Base-by-base conservation (phyloP, 2,329 filamentous ascomycete genomes). In the Colletotrichum brevisporum region DNA sequence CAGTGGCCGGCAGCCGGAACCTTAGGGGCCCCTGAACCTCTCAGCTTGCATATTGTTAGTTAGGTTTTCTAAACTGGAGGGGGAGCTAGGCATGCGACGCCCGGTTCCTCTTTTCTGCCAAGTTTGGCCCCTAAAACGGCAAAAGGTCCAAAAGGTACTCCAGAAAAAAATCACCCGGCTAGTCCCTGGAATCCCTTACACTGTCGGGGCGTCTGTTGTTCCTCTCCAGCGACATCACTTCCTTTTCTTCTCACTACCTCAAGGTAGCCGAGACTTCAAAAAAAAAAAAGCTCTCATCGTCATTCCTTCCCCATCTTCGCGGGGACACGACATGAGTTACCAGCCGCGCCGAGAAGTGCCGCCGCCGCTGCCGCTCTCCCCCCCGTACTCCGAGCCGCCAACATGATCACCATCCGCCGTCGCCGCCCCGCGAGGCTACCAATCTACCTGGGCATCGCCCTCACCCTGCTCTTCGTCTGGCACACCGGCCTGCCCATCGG, bases 331-430 rank as follows among this genome's bases (percentile, higher is more conserved):
- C 54, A 71, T 69, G 68, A 58, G 26, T 56, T 43, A 45, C 60
- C 39, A 60, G 50, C 56, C 69, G 54, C 47, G 41, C 52, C 65
- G 53, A 66, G 70, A 39, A 45, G 70, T 71, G 70, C 64, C 68
- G 50, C 52, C 41, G 26, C 43, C 71, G 61, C 61, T n/a, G 39
- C 48, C 61, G 21, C 48, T 65, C n/a, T 64, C 26, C 45, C 43
- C 64, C 45, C 43, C 64, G 8, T 55, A 60, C 54, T 16, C 36
- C 39, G 67, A 64, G 60, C 63, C 63, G 63, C 70, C 70, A 69
- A 51, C 69, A 72, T 72, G 71, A 71, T 72, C 69, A 71, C 56
- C 31, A 65, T 71, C 43, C 71, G 67, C 47, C 70, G 67, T 41
- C 70, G 69, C 53, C 67, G 67, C 48, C 62, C 69, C 13, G 53